A percentile compares a stretch with the other conserved stretches of the same genome.
phyloP scores from a whole-genome alignment of 2,329 filamentous ascomycete species.

The Cucurbitaria berberidis region DNA sequence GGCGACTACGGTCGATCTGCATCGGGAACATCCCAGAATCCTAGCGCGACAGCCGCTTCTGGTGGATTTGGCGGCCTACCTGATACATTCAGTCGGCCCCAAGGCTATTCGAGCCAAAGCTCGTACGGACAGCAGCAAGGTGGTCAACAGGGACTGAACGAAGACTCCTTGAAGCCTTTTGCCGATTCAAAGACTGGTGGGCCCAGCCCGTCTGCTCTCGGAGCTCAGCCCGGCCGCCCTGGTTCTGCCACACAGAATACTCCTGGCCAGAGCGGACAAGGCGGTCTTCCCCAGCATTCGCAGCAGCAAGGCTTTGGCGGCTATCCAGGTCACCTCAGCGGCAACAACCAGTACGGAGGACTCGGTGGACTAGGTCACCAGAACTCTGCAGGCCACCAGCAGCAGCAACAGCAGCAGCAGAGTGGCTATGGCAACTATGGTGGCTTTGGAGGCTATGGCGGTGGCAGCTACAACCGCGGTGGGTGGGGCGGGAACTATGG shows the following conservation, averaged over 20 bases:
- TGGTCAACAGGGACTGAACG: conserved; percentile 55
- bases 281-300: conserved; percentile 60
- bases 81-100: conserved; percentile 65
- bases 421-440: conserved; percentile 53
- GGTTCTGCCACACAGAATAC: conserved; percentile 67
- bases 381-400: conserved; percentile 53
- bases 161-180: conserved; percentile 64
- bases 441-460: conserved; percentile 49
- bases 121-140: conserved; percentile 58
- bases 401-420: conserved; percentile 17
- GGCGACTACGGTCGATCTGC: conserved; percentile 66
- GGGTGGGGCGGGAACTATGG: conserved; percentile 59
- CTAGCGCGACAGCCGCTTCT: conserved; percentile 56
- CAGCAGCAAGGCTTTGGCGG: conserved; percentile 64
- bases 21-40: conserved; percentile 63
- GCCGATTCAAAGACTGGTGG: conserved; percentile 62
- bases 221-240: conserved; percentile 65
- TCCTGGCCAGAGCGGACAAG: conserved; percentile 59
- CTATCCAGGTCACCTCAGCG: conserved; percentile 59
- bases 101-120: conserved; percentile 60
- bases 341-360: conserved; percentile 59
- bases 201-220: conserved; percentile 65
- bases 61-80: conserved; percentile 60
- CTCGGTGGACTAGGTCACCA: conserved; percentile 60
- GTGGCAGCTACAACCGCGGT: conserved; percentile 52